These are phyloP conservation scores for Phialemonium atrogriseum DNA, from an alignment of 2,329 filamentous ascomycete species.

Conservation along the genomic window DNA sequence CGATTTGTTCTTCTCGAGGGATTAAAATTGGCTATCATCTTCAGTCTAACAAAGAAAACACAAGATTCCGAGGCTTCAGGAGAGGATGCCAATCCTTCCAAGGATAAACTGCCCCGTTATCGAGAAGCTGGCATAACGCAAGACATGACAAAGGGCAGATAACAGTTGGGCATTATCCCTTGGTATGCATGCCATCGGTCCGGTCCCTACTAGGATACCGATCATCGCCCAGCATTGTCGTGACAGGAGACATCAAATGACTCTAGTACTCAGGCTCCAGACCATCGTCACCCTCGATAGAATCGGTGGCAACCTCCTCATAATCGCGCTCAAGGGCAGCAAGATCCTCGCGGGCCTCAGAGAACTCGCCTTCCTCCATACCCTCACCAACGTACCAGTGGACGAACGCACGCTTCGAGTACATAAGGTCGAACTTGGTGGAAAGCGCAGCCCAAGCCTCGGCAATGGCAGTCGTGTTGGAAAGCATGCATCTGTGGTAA, in stretches of 20 bases:
- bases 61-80: too few species aligned
- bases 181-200: slow-evolving; percentile 9
- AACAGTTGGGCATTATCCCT: neutral
- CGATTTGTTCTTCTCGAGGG: too few species aligned
- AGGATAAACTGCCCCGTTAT: too few species aligned
- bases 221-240: slow-evolving; percentile 3
- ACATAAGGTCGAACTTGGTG: slow-evolving; percentile 99
- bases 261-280: slow-evolving; percentile 88
- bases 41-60: slow-evolving; percentile 2
- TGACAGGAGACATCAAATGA: too few species aligned
- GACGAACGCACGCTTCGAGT: slow-evolving; percentile 99
- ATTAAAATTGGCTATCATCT: slow-evolving; percentile 4
- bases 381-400: slow-evolving; percentile 99
- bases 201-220: slow-evolving; percentile 6
- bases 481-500: slow-evolving; percentile 77
- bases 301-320: slow-evolving; percentile 96
- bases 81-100: too few species aligned
- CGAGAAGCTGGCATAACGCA: too few species aligned
- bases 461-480: slow-evolving; percentile 96
- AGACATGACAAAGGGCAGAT: too few species aligned
- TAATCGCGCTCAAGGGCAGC: slow-evolving; percentile 97
- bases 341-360: slow-evolving; percentile 95
- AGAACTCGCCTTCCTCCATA: slow-evolving; percentile 99
- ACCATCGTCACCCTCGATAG: slow-evolving; percentile 77
- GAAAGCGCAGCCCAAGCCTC: slow-evolving; percentile 96